Evolutionary conservation across 306 rosid genomes (phyloP), one percentile per base, ranked within the genome.

Genomic region (Arachis stenosperma): DNA sequence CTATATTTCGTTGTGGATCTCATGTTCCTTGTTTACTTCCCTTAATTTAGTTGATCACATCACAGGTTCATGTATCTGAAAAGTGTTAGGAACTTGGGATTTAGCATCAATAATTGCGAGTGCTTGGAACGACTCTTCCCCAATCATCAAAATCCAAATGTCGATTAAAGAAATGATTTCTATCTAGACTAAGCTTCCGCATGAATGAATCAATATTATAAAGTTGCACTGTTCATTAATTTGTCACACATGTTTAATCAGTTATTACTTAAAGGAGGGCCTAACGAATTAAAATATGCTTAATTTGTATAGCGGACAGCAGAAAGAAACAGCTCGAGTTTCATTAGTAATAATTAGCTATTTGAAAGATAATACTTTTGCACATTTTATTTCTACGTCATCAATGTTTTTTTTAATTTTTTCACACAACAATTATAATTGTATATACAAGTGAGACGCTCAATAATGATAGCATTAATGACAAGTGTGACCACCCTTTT

Each of bases 81-180:
- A 41, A 61, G 69, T 73, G 52, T 4, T 30, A 1, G 27, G 27
- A 22, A 22, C 27, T 22, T 22, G 40, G 30, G 57, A 37, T 36
- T 70, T 70, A 70, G 15, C 36, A 78, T 44, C 54, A 64, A 67
- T 64, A 44, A 55, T 67, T 66, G 74, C 66, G 66, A 66, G 83
- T 84, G 85, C 83, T 84, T 65, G 22, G 78, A 86, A 84, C 82
- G 81, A 81, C 75, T 66, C 63, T 12, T 78, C 46, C 47, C 17
- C 74, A 76, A 48, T 65, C 33, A 72, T 58, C 55, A 51, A 57
- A 50, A 50, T 27, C 73, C 73, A 59, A 48, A 39, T n/a, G 3
- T 42, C 61, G 2, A 70, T 50, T 70, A 57, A 74, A 74, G 5
- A 50, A 40, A 69, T 57, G 0, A 33, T 50, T 22, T 70, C 30